These are phyloP conservation scores for Codiaeum variegatum DNA, from an alignment of 441 rosid genomes.

Conservation along the genomic window DNA sequence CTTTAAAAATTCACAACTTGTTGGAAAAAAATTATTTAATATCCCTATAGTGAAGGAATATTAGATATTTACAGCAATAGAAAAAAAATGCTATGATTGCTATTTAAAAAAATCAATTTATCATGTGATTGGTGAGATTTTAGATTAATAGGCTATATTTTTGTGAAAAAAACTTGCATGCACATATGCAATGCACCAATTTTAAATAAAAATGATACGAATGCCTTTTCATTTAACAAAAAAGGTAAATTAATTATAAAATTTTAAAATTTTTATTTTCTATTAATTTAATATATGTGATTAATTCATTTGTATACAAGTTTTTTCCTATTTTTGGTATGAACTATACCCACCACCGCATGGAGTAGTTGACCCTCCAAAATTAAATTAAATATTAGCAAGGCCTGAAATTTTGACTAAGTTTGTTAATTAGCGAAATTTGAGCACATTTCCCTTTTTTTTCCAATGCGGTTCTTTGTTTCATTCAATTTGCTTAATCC, in stretches of 20 bases:
- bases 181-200: too few species aligned
- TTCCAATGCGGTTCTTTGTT: not conserved
- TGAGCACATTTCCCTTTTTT: conserved; percentile 2
- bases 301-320: too few species aligned
- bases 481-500: not conserved
- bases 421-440: not conserved
- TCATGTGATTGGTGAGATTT: not conserved
- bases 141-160: not conserved
- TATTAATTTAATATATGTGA: too few species aligned
- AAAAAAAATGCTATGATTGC: too few species aligned
- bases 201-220: too few species aligned
- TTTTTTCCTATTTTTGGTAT: too few species aligned
- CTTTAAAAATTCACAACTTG: not conserved
- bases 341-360: conserved; percentile 39
- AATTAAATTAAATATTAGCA: not conserved
- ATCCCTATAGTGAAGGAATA: not conserved
- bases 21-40: not conserved
- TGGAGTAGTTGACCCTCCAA: not conserved
- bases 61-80: too few species aligned
- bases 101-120: not conserved
- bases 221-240: too few species aligned
- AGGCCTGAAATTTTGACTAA: not conserved
- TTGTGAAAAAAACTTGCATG: too few species aligned
- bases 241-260: too few species aligned
- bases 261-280: too few species aligned